Base-by-base conservation (phyloP, 2,329 filamentous ascomycete species). In the Cladosporium oxysporum region DNA sequence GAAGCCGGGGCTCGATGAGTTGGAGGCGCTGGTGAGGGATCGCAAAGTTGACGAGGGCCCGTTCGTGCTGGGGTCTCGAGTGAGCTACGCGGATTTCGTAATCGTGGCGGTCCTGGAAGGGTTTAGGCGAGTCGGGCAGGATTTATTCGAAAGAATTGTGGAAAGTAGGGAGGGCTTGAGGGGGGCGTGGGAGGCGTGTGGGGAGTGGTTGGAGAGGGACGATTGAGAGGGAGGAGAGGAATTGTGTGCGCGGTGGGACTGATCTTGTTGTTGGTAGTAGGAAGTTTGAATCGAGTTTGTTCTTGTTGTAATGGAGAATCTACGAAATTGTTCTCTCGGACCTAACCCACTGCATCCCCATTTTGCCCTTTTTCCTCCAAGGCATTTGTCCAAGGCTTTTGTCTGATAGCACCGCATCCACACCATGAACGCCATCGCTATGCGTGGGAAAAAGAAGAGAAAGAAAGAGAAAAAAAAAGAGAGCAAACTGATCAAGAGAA, bases 21-120 rank as follows among this genome's bases (percentile, higher is more conserved):
- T 79, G 3, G 71, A 74, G 2, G 75, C 76, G 67, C 50, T 80
- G 65, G 10, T 58, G 53, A 6, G n/a, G 28, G 53, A 58, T 31
- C 12, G 16, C 67, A 73, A 55, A 63, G 78, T 72, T 26, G 65
- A 80, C 61, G 74, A 78, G 0, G 79, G 79, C 1, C 78, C 77
- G 26, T 81, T 81, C 71, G 71, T 81, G 64, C 68, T 80, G 58
- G 79, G 79, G 11, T 69, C 69, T 1, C n/a, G 49, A 53, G 77
- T 78, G 29, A 79, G 73, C 63, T 72, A 71, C 35, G 76, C 76
- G 18, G 79, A 80, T 64, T 81, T 81, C 67, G 79, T 79, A 44
- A 74, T 81, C 67, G 76, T 77, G 11, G 79, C 78, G 5, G 67
- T 70, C 2, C 66, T 81, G 5, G 76, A 79, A 71, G 57, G 57